Conservation (phyloP, 345 rosid species). For the Eucalyptus cloeziana region DNA sequence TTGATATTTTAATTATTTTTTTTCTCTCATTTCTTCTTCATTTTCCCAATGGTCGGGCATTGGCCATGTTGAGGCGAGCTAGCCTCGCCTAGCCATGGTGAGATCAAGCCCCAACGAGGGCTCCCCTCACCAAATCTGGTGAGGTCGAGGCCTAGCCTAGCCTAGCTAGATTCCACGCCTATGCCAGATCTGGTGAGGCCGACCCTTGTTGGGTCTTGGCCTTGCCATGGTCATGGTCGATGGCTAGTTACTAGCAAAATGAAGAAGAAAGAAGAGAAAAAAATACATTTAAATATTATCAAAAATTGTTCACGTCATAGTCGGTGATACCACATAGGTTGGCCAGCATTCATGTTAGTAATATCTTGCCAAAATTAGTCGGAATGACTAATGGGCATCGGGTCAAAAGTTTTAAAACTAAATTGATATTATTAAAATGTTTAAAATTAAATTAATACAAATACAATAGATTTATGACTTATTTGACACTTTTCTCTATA, state of each 20-base stretch:
- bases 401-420: too few species aligned
- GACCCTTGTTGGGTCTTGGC: too few species aligned
- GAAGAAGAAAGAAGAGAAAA: too few species aligned
- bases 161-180: rapidly evolving
- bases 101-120: too few species aligned
- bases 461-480: too few species aligned
- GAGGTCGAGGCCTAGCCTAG: rapidly evolving
- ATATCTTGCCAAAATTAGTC: rapidly evolving
- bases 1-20: too few species aligned
- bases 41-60: rapidly evolving
- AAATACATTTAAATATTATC: too few species aligned
- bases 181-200: rapidly evolving
- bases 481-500: rapidly evolving
- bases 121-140: rapidly evolving
- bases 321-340: rapidly evolving
- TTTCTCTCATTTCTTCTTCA: rapidly evolving
- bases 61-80: too few species aligned
- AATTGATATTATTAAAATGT: too few species aligned
- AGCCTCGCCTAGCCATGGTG: too few species aligned
- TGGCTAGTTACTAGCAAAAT: rapidly evolving
- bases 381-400: rapidly evolving
- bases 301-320: rapidly evolving
- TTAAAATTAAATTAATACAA: too few species aligned
- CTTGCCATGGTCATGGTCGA: rapidly evolving
- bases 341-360: rapidly evolving